Conservation (phyloP, 2,329 filamentous ascomycete genomes). For the Calonectria pseudoreteaudii region DNA sequence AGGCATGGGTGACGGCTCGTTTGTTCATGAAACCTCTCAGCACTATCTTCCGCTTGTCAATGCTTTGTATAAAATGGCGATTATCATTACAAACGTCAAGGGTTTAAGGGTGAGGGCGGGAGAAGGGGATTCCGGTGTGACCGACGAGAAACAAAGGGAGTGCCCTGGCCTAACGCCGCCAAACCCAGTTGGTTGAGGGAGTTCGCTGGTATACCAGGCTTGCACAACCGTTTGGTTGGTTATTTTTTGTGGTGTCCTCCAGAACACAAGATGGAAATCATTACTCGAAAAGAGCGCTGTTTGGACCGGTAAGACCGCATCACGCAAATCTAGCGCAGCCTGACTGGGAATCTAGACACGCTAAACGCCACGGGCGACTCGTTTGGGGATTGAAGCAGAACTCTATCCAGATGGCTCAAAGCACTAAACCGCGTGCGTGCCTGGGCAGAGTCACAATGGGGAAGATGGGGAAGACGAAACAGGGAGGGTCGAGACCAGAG, state of each 20-base stretch:
- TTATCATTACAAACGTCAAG: background rate
- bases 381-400: constrained; percentile 35
- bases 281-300: background rate
- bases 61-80: background rate
- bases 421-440: constrained; percentile 29
- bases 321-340: constrained; percentile 7
- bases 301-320: background rate
- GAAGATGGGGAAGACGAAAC: constrained; percentile 6
- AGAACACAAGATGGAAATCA: background rate
- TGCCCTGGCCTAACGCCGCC: background rate
- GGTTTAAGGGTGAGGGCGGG: background rate
- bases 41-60: background rate
- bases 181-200: background rate
- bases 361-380: constrained; percentile 19
- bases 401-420: constrained; percentile 35
- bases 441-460: constrained; percentile 19
- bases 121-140: constrained; percentile 2
- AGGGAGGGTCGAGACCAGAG: constrained; percentile 20
- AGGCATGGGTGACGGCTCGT: background rate
- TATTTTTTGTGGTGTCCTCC: background rate
- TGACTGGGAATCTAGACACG: constrained; percentile 22
- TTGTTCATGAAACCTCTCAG: background rate
- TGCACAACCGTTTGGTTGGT: background rate
- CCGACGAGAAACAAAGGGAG: background rate
- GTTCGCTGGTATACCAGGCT: background rate